Evolutionary conservation across 1,284 basidiomycete genomes (phyloP).

Genomic region (Boletellus dicymbophilus): DNA sequence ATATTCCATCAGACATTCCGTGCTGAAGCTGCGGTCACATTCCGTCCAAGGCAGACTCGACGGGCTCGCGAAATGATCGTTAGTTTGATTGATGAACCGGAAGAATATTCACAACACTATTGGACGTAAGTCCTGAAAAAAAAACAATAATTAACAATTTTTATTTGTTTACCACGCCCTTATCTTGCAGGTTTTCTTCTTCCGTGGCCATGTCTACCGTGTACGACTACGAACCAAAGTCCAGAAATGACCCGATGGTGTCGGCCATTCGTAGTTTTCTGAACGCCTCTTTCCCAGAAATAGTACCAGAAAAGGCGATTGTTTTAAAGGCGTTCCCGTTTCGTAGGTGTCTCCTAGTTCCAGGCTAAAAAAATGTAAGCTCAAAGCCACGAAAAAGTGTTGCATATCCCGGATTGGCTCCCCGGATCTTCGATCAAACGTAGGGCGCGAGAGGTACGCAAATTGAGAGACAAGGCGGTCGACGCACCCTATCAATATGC

Average conservation of each 20-base stretch:
- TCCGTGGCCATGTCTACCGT: constrained; percentile 13
- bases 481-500: constrained; percentile 11
- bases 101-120: constrained; percentile 1
- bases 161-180: too few relatives aligned
- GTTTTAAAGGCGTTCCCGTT: constrained; percentile 12
- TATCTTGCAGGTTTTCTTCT: constrained; percentile 11
- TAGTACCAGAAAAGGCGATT: background rate
- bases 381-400: background rate
- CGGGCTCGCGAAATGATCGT: constrained; percentile 7
- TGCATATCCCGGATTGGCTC: constrained; percentile 12
- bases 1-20: too few relatives aligned
- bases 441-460: background rate
- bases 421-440: constrained; percentile 8
- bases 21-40: background rate
- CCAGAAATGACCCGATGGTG: constrained; percentile 11
- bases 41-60: constrained; percentile 2
- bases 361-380: background rate
- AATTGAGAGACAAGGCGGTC: background rate
- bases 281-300: background rate
- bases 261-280: background rate
- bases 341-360: constrained; percentile 6
- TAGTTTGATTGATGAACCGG: constrained; percentile 3
- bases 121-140: background rate
- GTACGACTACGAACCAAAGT: constrained; percentile 14
- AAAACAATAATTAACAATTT: background rate